Evolutionary conservation across 1,139 yeast species (phyloP).

Genomic region (Hemisphaericaspora lyxosophila): DNA sequence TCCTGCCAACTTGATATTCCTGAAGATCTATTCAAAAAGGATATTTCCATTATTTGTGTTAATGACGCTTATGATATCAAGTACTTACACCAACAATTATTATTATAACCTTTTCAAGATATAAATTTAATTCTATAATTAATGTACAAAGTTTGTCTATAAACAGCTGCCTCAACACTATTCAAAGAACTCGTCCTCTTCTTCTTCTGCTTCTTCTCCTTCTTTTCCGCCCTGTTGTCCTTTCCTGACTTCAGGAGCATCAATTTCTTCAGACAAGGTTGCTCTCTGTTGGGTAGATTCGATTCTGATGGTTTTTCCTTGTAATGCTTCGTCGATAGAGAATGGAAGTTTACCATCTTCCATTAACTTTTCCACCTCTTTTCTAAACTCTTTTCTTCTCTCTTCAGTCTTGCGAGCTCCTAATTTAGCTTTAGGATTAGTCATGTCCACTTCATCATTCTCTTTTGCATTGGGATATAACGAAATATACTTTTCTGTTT

Average conservation of each 20-base stretch:
- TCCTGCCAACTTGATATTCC: conserved; percentile 50
- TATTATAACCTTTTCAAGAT: conserved; percentile 2
- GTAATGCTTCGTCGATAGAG: conserved; percentile 54
- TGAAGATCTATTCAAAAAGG: conserved; percentile 45
- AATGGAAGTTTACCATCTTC: conserved; percentile 56
- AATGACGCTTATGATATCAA: conserved; percentile 66
- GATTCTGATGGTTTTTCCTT: conserved; percentile 42
- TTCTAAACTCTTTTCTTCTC: conserved; percentile 49
- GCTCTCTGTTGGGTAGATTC: conserved; percentile 13
- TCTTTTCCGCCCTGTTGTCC: conserved; percentile 27
- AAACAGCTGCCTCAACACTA: conserved; percentile 11
- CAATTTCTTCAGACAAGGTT: conserved; percentile 30
- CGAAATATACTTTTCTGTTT: conserved; percentile 76
- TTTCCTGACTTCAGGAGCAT: conserved; percentile 36
- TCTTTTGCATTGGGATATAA: conserved; percentile 55
- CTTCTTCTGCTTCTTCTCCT: conserved; percentile 25
- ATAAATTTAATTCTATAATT: conserved; percentile 1
- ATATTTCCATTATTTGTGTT: conserved; percentile 48
- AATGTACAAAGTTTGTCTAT: conserved; percentile 4
- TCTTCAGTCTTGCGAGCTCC: conserved; percentile 51
- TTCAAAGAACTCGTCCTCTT: conserved; percentile 49
- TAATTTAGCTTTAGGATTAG: conserved; percentile 41
- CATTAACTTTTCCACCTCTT: conserved; percentile 49
- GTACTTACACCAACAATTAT: conserved; percentile 22
- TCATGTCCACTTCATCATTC: conserved; percentile 24